Conservation (phyloP, 192 early-diverging fungal genomes). For the Umbelopsis sp. region DNA sequence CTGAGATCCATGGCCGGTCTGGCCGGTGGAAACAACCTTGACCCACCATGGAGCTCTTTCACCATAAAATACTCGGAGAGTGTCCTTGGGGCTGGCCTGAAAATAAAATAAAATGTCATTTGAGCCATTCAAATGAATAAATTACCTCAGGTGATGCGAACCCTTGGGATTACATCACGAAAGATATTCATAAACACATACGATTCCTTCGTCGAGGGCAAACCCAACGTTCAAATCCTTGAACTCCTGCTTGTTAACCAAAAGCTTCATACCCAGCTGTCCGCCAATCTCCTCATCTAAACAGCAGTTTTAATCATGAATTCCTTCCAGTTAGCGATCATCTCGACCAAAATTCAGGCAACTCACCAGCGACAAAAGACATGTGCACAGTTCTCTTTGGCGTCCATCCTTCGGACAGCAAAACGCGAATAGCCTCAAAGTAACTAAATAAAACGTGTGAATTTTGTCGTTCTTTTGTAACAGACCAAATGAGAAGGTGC, state of each 20-base stretch:
- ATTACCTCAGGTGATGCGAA: background rate
- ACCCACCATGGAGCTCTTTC: conserved; percentile 89
- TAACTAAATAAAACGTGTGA: conserved; percentile 49
- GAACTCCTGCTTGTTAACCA: conserved; percentile 72
- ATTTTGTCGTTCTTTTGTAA: background rate
- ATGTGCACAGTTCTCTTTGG: conserved; percentile 74
- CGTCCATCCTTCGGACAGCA: conserved; percentile 56
- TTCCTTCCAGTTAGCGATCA: background rate
- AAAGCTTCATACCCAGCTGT: conserved; percentile 72
- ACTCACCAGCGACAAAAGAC: conserved; percentile 72
- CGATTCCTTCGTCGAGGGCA: conserved; percentile 85
- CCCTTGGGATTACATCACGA: background rate
- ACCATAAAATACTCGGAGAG: conserved; percentile 81
- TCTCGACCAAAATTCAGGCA: background rate
- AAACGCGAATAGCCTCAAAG: conserved; percentile 76
- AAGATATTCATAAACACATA: background rate
- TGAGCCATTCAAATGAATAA: too few relatives aligned
- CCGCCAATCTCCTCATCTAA: conserved; percentile 87
- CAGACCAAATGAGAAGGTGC: background rate
- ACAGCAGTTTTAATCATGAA: background rate
- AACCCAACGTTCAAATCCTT: conserved; percentile 75
- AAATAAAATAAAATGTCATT: too few relatives aligned
- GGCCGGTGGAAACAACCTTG: conserved; percentile 68
- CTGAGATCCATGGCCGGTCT: conserved; percentile 83
- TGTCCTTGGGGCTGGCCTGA: conserved; percentile 57